Base-by-base conservation (phyloP, 1,284 basidiomycete genomes). In the Chondrostereum purpureum region DNA sequence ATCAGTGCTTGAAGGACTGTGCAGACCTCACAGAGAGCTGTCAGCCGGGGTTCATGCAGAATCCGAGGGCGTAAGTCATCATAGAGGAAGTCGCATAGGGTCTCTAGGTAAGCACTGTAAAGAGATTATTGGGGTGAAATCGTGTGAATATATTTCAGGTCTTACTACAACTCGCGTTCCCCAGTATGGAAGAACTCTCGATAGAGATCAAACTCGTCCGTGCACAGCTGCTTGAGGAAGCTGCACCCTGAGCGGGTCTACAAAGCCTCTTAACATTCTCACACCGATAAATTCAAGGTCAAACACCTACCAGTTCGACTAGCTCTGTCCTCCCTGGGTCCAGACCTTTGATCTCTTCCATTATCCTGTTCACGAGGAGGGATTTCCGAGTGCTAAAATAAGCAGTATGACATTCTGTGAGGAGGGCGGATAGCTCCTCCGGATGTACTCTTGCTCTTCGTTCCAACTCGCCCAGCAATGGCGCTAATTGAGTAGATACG, bases 21-120 rank as follows among this genome's bases (percentile, higher is more conserved):
- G 69, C 92, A 96, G 21, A 96, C 88, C 63, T 93, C 88, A 58
- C 92, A 93, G 1, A 97, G 78, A 0, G 83, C 82, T 1, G 84
- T 84, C 39, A 97, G 77, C 4, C 84, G 80, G 0, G 84, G 83
- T 59, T 96, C 93, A 56, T 96, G 92, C 1, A 96, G 75, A 53
- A 96, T 95, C 4, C 92, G 82, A 3, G 93, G 93, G 1, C 93
- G 84, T 2, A 96, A 78, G 54, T 93, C 88, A 62, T 96, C 93
- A 59, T 93, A 95, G 18, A 96, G 78, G 55, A 92, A 80, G 65
- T 96, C 93, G 56, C 92, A 96, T 0, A 97, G 73, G 4, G 76
- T 81, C 66, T 95, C 92, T 17, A 96, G 75, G 64, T 90, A 96
- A 48, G 79, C 75, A 56, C 91, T 94, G 57, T 5, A 39, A 44